Evolutionary conservation across 2,329 filamentous ascomycete species (phyloP), one percentile per base, ranked within the genome.

Genomic region (Alternaria alternata): DNA sequence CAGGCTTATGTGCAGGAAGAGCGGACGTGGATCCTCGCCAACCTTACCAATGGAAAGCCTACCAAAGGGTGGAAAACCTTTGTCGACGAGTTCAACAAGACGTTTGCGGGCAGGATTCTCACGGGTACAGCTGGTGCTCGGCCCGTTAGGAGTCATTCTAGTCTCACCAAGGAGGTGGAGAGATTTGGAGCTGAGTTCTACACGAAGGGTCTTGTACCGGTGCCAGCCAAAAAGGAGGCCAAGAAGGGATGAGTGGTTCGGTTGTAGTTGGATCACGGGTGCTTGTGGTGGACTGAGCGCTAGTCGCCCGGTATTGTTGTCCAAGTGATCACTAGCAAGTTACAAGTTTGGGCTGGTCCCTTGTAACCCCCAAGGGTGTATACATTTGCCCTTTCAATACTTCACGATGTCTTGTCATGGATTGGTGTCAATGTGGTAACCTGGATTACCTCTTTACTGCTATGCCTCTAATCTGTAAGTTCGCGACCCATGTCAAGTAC

Each of bases 131-230:
- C 30, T 7, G 63, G 48, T 18, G 24, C 39, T 14, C 61, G 71
- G 52, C 69, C 67, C 1, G 34, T 44, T 28, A 63, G 71, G 14
- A 67, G 61, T 18, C 65, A 69, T n/a, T 69, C 64, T 2, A 68
- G 63, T 20, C 57, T 73, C 38, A 72, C 64, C 11, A 75, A 74
- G 52, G 73, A 75, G 59, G 64, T 75, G 9, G 71, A 74, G 63
- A 59, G 73, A 7, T 73, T 74, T 53, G 66, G 68, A 14, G 47
- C 55, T n/a, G 46, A 67, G 18, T 65, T 62, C 48, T 75, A 75
- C 49, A 16, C 43, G 11, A 66, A 64, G 54, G 71, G 70, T 12
- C 22, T 54, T 18, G 65, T 74, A 26, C 70, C 71, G 2, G 57
- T 65, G n/a, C 47, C 59, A 28, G 56, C 41, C 20, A 62, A 55